Evolutionary conservation across 2,329 filamentous ascomycete species (phyloP).

Genomic region (Torrubiellomyces zombiae): DNA sequence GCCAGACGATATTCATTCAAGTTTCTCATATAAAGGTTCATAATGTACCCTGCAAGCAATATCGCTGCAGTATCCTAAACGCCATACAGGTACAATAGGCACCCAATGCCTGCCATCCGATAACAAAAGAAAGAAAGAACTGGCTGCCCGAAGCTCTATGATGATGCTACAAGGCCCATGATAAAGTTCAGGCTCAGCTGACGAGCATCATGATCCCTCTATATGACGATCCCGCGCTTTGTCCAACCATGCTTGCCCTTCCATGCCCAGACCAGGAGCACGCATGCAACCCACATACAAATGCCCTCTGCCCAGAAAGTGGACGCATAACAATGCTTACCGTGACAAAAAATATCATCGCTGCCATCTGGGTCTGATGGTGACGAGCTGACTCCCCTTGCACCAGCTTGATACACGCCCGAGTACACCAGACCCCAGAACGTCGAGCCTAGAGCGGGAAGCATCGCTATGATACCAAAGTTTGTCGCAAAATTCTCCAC

Average conservation of each 20-base stretch:
- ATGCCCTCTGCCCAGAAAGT: slow-evolving; percentile 78
- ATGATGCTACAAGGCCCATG: no score
- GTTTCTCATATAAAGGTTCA: no score
- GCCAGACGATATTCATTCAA: no score
- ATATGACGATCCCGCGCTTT: slow-evolving; percentile 54
- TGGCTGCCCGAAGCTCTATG: no score
- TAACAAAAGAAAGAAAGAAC: no score
- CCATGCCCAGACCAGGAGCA: slow-evolving; percentile 65
- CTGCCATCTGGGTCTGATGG: slow-evolving; percentile 12
- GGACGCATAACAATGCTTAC: slow-evolving; percentile 59
- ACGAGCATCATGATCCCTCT: slow-evolving; percentile 5
- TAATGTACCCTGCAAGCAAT: no score
- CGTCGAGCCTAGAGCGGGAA: slow-evolving; percentile 73
- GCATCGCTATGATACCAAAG: slow-evolving; percentile 88
- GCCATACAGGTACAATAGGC: no score
- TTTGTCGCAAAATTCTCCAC: slow-evolving; percentile 98
- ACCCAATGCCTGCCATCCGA: no score
- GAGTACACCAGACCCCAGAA: slow-evolving; percentile 89
- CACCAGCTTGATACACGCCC: slow-evolving; percentile 56
- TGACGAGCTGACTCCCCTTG: slow-evolving; percentile 25
- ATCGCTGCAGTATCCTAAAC: no score
- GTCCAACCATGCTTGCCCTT: slow-evolving; percentile 62
- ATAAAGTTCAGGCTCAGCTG: no score
- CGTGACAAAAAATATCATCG: slow-evolving; percentile 55
- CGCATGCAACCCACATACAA: slow-evolving; percentile 63